Evolutionary conservation across 169 alveolate genomes (phyloP), one percentile per base, ranked within the genome.

Genomic region (Babesia divergens): DNA sequence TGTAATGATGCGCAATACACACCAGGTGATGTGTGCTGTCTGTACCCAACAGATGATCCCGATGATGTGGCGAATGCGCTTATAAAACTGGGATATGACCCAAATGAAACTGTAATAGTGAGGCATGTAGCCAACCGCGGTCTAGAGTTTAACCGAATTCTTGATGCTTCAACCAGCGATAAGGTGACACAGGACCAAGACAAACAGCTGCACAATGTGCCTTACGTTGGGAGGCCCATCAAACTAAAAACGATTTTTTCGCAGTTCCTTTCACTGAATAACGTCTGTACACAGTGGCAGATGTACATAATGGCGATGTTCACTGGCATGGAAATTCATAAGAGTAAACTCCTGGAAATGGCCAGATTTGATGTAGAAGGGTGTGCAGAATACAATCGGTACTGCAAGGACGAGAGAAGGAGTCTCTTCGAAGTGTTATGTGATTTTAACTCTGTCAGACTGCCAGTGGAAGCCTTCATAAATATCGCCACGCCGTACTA

Each of bases 401-500:
- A 79, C 62, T 66, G 82, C 59, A 59, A 56, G 62, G 58, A 59
- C 24, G 87, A 79, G 38, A 31, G 65, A 18, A 58, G 87, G 59
- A 53, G 60, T 24, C 65, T 79, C 31, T 32, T 47, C 24, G 87
- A 79, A 14, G 87, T 79, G 1, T 50, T 79, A 4, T 47, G 43
- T 28, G 87, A 79, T 37, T 79, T 79, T 60, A 24, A 53, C 22
- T 38, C 56, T 29, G 60, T 56, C 32, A 58, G 28, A 2, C 22
- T 79, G 60, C 82, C 87, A 16, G 29, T 79, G 67, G 55, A 79
- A n/a, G 70, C 59, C 16, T 55, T 79, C 29, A 32, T 79, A 1
- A 79, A 79, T 46, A 79, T 79, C 32, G 50, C 74, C 28, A 59
- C 82, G 6, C 87, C 87, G 24, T 68, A 59, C 51, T 79, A 66